Percentiles rank a stretch among this genome's conserved stretches.
Conservation (phyloP, 2,329 filamentous ascomycete species). For the Penicillium rolfsii region DNA sequence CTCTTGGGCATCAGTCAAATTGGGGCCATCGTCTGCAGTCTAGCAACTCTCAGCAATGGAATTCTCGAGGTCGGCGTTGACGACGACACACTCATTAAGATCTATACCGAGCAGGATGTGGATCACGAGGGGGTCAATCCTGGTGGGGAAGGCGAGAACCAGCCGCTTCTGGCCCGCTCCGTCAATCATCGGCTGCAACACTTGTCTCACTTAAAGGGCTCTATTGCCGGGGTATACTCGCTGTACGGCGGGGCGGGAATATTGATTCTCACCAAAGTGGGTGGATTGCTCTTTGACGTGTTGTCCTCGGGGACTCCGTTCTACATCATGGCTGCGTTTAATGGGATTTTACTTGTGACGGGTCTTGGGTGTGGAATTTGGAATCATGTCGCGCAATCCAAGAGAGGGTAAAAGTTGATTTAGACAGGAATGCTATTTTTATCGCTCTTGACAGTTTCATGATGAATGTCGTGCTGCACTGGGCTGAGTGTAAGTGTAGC, state of each 20-base stretch:
- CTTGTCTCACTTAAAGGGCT: slow-evolving; percentile 75
- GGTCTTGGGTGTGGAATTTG: slow-evolving; percentile 37
- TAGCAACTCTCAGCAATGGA: slow-evolving; percentile 83
- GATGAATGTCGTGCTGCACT: neutral
- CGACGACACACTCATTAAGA: slow-evolving; percentile 23
- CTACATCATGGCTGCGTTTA: slow-evolving; percentile 91
- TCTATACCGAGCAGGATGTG: slow-evolving; percentile 18
- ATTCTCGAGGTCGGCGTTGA: slow-evolving; percentile 59
- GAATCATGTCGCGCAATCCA: slow-evolving; percentile 25
- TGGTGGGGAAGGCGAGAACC: slow-evolving; percentile 31
- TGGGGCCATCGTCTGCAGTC: slow-evolving; percentile 90
- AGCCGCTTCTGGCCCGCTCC: slow-evolving; percentile 35
- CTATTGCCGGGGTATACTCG: slow-evolving; percentile 92
- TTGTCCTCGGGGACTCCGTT: slow-evolving; percentile 79
- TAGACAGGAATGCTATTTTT: neutral
- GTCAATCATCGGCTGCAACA: slow-evolving; percentile 34
- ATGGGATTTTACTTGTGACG: slow-evolving; percentile 65
- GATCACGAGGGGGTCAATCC: slow-evolving; percentile 8
- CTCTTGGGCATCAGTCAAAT: slow-evolving; percentile 92
- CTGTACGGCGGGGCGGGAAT: slow-evolving; percentile 90
- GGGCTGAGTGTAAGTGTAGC: neutral
- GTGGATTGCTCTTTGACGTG: slow-evolving; percentile 81
- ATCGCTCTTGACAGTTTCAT: neutral
- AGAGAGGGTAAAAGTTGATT: slow-evolving; percentile 3
- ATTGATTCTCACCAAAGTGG: slow-evolving; percentile 85